Base-by-base conservation (phyloP, 257 asterid species). In the Solanum okadae region DNA sequence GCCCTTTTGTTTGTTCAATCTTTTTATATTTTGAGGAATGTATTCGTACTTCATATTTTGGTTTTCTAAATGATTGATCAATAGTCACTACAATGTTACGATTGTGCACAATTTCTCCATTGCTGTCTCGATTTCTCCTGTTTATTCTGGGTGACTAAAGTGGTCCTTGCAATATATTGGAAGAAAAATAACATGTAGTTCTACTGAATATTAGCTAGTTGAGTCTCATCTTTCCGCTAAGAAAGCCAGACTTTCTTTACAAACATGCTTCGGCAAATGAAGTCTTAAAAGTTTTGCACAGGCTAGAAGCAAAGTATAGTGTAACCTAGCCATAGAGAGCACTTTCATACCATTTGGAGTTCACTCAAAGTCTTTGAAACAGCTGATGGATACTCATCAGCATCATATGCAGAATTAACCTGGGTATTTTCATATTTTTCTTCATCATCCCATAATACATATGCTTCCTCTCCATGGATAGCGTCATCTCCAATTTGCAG, bases 391-490 rank as follows among this genome's bases (percentile, higher is more conserved):
- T 83, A 92, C 61, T 92, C 95, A 90, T 93, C 91, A 23, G 89
- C 92, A 86, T 92, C 95, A 77, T 89, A 92, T 40, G 89, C 10
- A 5, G 92, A 89, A 88, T 91, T 92, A 56, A 84, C 35, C 90
- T 91, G 93, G 3, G 87, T n/a, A 78, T 89, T 88, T 7, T 87
- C 90, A 87, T 91, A 90, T 68, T 86, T 91, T 27, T 86, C 88
- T 20, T 89, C 92, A 22, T 87, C 91, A 65, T 70, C 88, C 83
- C 87, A 65, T 72, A 87, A 70, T 7, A 86, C 93, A 86, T 90
- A 93, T 6, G 93, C 93, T 87, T 75, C 92, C 83, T 92, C 95
- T 15, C 94, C 94, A 87, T 92, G 95, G 1, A 92, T 91, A 37
- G 88, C 92, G 1, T 85, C 87, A 56, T 94, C 94, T 42, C 93